Conservation (phyloP, 176 grass and related monocot species). For the Dactylis glomerata region DNA sequence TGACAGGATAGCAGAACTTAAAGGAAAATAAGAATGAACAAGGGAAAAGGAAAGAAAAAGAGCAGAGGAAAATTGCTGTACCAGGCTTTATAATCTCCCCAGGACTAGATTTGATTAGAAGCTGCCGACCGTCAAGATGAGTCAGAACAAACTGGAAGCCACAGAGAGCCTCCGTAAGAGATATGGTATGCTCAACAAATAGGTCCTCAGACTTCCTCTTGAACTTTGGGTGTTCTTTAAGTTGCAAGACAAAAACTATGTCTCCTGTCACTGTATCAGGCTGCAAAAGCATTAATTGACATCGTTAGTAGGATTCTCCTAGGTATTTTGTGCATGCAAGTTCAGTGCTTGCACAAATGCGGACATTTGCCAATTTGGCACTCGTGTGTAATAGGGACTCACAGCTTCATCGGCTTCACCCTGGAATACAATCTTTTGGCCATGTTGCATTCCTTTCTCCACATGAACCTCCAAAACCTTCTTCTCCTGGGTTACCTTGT, state of each 20-base stretch:
- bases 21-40: not conserved
- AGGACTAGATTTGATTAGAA: conserved; percentile 89
- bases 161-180: conserved; percentile 86
- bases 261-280: conserved; percentile 90
- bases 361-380: no score
- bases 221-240: conserved; percentile 89
- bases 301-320: not conserved
- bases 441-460: conserved; percentile 97
- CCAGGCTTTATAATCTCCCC: conserved; percentile 91
- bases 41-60: not conserved
- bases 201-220: conserved; percentile 88
- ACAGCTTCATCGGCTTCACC: conserved; percentile 99
- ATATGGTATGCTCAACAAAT: conserved; percentile 67
- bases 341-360: not conserved
- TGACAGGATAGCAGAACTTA: not conserved
- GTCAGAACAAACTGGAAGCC: conserved; percentile 88
- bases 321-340: not conserved
- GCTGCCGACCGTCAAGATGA: conserved; percentile 81
- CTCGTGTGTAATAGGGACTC: conserved; percentile 22
- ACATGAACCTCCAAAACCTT: conserved; percentile 92
- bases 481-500: conserved; percentile 74
- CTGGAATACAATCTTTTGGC: conserved; percentile 92
- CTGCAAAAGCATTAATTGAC: conserved; percentile 33
- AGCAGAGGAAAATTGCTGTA: conserved; percentile 29
- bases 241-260: conserved; percentile 90